These are phyloP conservation scores for Dittrichia graveolens DNA, from an alignment of 129 eudicot species.

Conservation along the genomic window DNA sequence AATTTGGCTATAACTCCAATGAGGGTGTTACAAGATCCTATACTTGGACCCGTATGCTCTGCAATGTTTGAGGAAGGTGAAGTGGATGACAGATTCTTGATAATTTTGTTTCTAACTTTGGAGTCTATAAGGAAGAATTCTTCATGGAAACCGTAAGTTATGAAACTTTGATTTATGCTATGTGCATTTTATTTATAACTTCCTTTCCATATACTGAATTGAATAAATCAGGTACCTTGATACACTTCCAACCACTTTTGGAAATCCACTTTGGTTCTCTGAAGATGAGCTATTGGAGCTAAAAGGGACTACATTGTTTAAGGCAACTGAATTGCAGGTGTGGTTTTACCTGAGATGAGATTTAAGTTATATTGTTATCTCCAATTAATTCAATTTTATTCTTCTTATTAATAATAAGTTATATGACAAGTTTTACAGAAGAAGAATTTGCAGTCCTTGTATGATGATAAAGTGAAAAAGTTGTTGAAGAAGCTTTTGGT, in stretches of 20 bases:
- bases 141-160: constrained; percentile 92
- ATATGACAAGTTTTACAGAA: constrained; percentile 51
- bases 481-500: constrained; percentile 69
- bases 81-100: constrained; percentile 86
- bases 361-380: background rate
- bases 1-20: constrained; percentile 95
- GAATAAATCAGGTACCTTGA: constrained; percentile 64
- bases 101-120: constrained; percentile 69
- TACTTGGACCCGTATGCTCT: constrained; percentile 84
- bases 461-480: constrained; percentile 70
- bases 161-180: background rate
- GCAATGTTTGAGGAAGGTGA: constrained; percentile 85
- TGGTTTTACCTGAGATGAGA: background rate
- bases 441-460: constrained; percentile 63
- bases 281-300: constrained; percentile 74
- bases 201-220: background rate
- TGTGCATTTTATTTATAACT: background rate
- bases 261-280: constrained; percentile 88
- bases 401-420: background rate
- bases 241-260: constrained; percentile 80
- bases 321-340: constrained; percentile 87
- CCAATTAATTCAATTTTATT: background rate
- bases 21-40: constrained; percentile 94
- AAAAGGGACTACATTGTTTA: constrained; percentile 79
- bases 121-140: constrained; percentile 81